Evolutionary conservation across 2,329 filamentous ascomycete genomes (phyloP).

Genomic region (Nannizziopsis barbatae): DNA sequence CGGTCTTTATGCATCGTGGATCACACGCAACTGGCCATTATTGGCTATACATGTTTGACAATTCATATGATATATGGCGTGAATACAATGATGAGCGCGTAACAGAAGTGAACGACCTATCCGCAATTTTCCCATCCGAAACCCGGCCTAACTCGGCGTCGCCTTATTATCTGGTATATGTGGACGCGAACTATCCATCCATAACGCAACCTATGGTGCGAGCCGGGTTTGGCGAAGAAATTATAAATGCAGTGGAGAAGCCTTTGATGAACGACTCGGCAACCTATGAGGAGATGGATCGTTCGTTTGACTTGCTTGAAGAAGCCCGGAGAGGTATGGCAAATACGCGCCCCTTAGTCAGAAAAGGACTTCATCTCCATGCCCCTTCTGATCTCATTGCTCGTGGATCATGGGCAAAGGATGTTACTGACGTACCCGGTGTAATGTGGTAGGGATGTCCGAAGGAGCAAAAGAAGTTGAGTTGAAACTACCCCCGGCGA

Average conservation of each 20-base stretch:
- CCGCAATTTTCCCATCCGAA: slow-evolving; percentile 57
- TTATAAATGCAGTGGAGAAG: background rate
- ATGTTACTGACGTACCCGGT: slow-evolving; percentile 20
- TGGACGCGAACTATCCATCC: slow-evolving; percentile 39
- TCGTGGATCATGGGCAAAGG: slow-evolving; percentile 8
- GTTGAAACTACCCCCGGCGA: slow-evolving; percentile 13
- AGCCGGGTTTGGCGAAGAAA: background rate
- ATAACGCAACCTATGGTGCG: background rate
- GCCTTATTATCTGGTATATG: slow-evolving; percentile 73
- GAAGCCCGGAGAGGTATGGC: slow-evolving; percentile 4
- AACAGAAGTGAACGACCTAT: slow-evolving; percentile 52
- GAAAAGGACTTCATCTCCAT: background rate
- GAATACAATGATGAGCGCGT: slow-evolving; percentile 89
- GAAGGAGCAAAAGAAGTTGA: slow-evolving; percentile 13
- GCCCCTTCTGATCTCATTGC: background rate
- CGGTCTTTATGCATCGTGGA: slow-evolving; percentile 79
- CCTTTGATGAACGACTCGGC: slow-evolving; percentile 11
- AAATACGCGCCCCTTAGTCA: background rate
- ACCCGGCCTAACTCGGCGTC: slow-evolving; percentile 55
- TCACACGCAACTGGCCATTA: slow-evolving; percentile 70
- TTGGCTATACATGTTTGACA: slow-evolving; percentile 93
- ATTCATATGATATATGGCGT: slow-evolving; percentile 68
- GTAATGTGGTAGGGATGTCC: slow-evolving; percentile 23
- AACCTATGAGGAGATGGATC: slow-evolving; percentile 11
- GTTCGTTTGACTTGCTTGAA: background rate